Evolutionary conservation across 495 filamentous ascomycete genomes (phyloP).

Genomic region (Cladorrhinum samala): DNA sequence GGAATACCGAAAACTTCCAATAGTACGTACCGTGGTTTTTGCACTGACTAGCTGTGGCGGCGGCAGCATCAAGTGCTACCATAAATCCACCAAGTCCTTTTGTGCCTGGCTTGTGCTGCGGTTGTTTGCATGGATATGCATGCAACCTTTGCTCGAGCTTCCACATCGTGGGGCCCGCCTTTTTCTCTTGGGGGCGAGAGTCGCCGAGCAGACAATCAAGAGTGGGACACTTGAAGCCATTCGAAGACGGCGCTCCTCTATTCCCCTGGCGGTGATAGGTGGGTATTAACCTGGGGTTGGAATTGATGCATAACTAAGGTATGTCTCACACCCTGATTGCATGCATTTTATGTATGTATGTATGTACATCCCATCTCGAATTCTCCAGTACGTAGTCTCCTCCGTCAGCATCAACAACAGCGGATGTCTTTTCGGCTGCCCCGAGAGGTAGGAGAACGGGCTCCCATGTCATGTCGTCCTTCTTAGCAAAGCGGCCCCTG

Average conservation of each 20-base stretch:
- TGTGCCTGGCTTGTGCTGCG: conserved; percentile 5
- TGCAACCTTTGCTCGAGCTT: conserved; percentile 1
- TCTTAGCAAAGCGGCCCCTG: too few relatives aligned
- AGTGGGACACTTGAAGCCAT: neutral
- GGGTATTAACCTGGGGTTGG: neutral
- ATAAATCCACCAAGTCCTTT: neutral
- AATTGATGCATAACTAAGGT: too few relatives aligned
- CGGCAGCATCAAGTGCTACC: neutral
- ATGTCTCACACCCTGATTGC: neutral
- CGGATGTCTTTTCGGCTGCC: neutral
- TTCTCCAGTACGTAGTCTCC: too few relatives aligned
- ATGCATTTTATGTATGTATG: neutral
- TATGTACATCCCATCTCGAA: neutral
- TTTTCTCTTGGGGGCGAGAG: neutral
- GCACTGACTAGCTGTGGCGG: neutral
- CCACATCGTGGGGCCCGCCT: conserved; percentile 1
- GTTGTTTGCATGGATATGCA: conserved; percentile 2
- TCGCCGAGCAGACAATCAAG: neutral
- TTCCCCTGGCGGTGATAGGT: too few relatives aligned
- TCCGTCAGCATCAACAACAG: too few relatives aligned
- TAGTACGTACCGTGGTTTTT: too few relatives aligned
- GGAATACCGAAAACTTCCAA: too few relatives aligned
- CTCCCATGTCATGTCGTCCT: neutral
- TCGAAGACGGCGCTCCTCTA: neutral
- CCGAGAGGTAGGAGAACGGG: neutral